A percentile compares a stretch with the other conserved stretches of the same genome.
These are phyloP conservation scores for Elsinoe ampelina DNA, from an alignment of 2,329 filamentous ascomycete species.

Conservation along the genomic window DNA sequence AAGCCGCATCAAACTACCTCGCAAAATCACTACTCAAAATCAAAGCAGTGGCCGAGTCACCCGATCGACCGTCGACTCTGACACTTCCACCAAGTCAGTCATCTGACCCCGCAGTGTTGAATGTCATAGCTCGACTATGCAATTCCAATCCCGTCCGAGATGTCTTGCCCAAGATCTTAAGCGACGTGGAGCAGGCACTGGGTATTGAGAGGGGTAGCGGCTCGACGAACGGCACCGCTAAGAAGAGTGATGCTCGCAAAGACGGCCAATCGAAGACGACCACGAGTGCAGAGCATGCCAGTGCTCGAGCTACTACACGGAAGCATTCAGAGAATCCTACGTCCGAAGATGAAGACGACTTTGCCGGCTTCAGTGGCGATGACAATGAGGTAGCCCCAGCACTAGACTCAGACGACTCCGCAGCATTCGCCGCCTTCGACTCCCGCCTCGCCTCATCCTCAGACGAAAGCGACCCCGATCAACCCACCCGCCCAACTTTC, in stretches of 20 bases:
- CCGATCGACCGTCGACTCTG: constrained; percentile 36
- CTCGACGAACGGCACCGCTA: constrained; percentile 8
- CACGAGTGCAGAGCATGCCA: background rate
- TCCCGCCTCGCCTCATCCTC: constrained; percentile 33
- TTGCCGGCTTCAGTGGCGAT: constrained; percentile 15
- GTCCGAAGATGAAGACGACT: constrained; percentile 7
- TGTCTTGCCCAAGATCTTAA: constrained; percentile 39
- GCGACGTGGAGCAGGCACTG: constrained; percentile 33
- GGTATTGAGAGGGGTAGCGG: constrained; percentile 20
- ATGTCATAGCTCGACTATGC: constrained; percentile 51
- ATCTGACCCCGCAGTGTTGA: constrained; percentile 40
- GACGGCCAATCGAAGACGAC: background rate
- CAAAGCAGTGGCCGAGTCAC: constrained; percentile 46
- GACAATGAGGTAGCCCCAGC: constrained; percentile 14
- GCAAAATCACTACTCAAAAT: constrained; percentile 48
- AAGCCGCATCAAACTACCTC: constrained; percentile 45
- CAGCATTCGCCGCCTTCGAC: constrained; percentile 30
- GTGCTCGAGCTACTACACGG: background rate
- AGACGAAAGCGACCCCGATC: constrained; percentile 27
- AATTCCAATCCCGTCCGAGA: constrained; percentile 51
- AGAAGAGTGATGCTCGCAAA: constrained; percentile 19
- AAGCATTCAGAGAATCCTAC: background rate
- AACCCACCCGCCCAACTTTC: constrained; percentile 20
- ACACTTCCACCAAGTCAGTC: constrained; percentile 32
- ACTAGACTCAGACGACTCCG: constrained; percentile 21